Evolutionary conservation across 371 early-diverging fungal genomes (phyloP).

Genomic region (Lichtheimia ornata): DNA sequence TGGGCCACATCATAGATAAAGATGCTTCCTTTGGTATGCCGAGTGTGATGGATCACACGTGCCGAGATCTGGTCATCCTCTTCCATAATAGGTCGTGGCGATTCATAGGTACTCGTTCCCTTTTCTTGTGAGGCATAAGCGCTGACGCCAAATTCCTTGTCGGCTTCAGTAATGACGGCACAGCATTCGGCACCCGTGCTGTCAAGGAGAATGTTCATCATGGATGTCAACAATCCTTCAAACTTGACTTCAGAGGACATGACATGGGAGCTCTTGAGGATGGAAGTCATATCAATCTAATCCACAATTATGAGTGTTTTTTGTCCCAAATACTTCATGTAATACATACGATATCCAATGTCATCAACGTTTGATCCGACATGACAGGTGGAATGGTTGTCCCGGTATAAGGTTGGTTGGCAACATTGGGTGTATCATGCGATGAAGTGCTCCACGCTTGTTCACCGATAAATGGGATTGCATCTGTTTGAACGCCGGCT

Average conservation of each 20-base stretch:
- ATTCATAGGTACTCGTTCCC: constrained; percentile 42
- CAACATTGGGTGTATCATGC: background rate
- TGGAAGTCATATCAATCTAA: constrained; percentile 40
- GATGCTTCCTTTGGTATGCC: constrained; percentile 41
- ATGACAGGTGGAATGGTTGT: constrained; percentile 40
- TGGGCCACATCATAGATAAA: constrained; percentile 40
- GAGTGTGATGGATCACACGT: constrained; percentile 41
- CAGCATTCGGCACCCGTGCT: constrained; percentile 47
- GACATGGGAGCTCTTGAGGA: constrained; percentile 51
- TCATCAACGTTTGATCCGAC: constrained; percentile 42
- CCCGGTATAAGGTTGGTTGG: constrained; percentile 28
- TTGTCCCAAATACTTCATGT: background rate
- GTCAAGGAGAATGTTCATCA: constrained; percentile 47
- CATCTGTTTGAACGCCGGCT: constrained; percentile 42
- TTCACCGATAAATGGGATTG: constrained; percentile 33
- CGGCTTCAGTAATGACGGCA: constrained; percentile 48
- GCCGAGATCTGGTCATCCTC: constrained; percentile 38
- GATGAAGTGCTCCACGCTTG: constrained; percentile 39
- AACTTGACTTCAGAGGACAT: constrained; percentile 50
- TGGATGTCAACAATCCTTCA: constrained; percentile 35
- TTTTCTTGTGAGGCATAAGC: constrained; percentile 43
- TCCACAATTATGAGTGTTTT: background rate
- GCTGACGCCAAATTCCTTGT: constrained; percentile 34
- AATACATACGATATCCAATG: constrained; percentile 42
- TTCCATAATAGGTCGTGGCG: constrained; percentile 33